These are phyloP conservation scores for Jimgerdemannia lactiflua DNA, from an alignment of 192 early-diverging fungal species.

Conservation along the genomic window DNA sequence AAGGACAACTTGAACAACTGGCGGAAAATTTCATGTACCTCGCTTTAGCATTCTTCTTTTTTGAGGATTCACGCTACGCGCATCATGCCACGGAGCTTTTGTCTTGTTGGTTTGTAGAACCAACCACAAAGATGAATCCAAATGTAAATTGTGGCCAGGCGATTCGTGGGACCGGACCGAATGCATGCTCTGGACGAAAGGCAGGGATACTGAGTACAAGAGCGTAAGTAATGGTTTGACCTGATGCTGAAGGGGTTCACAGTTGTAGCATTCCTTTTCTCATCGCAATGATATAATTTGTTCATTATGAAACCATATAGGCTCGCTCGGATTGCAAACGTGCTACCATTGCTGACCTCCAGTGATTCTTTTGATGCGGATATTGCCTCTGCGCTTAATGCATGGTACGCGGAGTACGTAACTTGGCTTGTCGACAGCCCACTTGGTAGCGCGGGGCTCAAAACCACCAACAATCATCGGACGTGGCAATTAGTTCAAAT, in stretches of 20 bases:
- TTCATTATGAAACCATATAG: neutral
- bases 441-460: conserved; percentile 15
- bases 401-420: conserved; percentile 25
- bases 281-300: conserved; percentile 1
- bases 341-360: conserved; percentile 16
- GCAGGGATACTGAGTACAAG: conserved; percentile 31
- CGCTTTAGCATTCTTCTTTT: conserved; percentile 20
- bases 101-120: conserved; percentile 21
- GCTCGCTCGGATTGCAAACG: conserved; percentile 21
- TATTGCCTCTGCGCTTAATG: neutral
- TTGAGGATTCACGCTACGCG: conserved; percentile 19
- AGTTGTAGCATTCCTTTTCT: neutral
- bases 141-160: conserved; percentile 32
- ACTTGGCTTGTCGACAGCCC: conserved; percentile 26
- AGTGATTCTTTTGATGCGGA: neutral
- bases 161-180: conserved; percentile 21
- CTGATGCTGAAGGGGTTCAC: neutral
- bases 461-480: conserved; percentile 24
- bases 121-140: conserved; percentile 29
- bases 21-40: conserved; percentile 22
- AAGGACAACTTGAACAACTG: conserved; percentile 24
- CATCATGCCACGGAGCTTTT: conserved; percentile 15
- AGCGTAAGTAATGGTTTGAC: conserved; percentile 13
- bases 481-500: conserved; percentile 33
- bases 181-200: conserved; percentile 16